A percentile compares a stretch with the other conserved stretches of the same genome.
Evolutionary conservation across 208 protist genomes (phyloP).

Genomic region (Trichomonas vaginalis): DNA sequence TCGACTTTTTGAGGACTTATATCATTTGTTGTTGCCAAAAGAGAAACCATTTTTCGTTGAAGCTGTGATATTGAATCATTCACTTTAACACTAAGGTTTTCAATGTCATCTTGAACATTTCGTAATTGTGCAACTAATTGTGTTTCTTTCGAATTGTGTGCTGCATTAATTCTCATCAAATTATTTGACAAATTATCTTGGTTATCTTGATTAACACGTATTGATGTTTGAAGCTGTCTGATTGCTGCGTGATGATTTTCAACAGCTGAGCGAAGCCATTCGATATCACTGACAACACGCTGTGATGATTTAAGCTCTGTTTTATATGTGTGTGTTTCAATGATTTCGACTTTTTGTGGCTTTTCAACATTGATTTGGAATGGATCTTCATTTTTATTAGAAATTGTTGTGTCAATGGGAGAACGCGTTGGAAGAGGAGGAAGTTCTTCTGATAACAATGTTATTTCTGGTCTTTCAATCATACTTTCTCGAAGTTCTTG

Average conservation of each 20-base stretch:
- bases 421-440: too few relatives aligned
- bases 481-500: not conserved
- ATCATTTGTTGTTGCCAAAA: not conserved
- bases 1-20: too few relatives aligned
- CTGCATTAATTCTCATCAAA: not conserved
- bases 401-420: not conserved
- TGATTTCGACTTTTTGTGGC: not conserved
- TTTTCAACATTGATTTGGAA: not conserved
- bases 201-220: not conserved
- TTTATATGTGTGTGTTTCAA: not conserved
- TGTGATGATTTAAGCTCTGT: not conserved
- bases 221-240: not conserved
- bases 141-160: not conserved
- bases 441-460: not conserved
- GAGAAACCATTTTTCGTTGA: not conserved
- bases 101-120: not conserved
- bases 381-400: not conserved
- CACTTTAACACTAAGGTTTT: not conserved
- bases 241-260: not conserved
- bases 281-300: not conserved
- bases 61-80: not conserved
- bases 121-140: not conserved
- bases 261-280: not conserved
- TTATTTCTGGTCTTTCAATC: not conserved
- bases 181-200: not conserved